Conservation (phyloP, 202 grass and related monocot genomes). For the Panicum hallii region DNA sequence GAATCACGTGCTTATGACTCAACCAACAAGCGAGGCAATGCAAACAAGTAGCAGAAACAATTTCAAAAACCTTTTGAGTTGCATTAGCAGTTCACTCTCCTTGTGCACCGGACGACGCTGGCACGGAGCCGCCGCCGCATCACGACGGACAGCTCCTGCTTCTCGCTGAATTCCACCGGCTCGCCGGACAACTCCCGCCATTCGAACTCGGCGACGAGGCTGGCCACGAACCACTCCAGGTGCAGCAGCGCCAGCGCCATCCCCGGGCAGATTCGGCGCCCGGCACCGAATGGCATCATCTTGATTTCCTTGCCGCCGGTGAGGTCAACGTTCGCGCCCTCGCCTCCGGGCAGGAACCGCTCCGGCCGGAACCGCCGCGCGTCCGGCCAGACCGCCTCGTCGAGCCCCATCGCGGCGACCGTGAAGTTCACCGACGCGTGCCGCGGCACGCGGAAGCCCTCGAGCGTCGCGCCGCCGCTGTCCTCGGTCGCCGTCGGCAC, state of each 20-base stretch:
- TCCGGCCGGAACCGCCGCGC: constrained; percentile 40
- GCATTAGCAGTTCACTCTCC: too few species aligned
- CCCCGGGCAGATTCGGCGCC: constrained; percentile 37
- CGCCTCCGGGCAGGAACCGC: constrained; percentile 62
- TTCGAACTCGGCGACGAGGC: constrained; percentile 47
- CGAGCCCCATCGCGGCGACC: too few species aligned
- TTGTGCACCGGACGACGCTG: neutral
- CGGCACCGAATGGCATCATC: constrained; percentile 66
- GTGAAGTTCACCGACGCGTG: neutral
- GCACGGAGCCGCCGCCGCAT: constrained; percentile 49
- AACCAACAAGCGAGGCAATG: too few species aligned
- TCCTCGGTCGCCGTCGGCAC: constrained; percentile 1
- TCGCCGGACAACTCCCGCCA: constrained; percentile 19
- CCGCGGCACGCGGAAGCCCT: constrained; percentile 54
- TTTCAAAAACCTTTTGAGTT: too few species aligned
- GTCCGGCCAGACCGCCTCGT: too few species aligned
- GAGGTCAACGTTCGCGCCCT: constrained; percentile 53
- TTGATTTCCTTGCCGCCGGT: constrained; percentile 56
- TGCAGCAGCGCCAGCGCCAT: constrained; percentile 46
- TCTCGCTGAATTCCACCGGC: constrained; percentile 44
- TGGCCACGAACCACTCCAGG: constrained; percentile 47
- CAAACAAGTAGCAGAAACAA: too few species aligned
- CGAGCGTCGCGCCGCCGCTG: neutral
- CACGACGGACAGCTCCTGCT: constrained; percentile 29
- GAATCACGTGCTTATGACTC: too few species aligned